Base-by-base conservation (phyloP, 2,329 filamentous ascomycete genomes). In the Pseudocercospora macadamiae region DNA sequence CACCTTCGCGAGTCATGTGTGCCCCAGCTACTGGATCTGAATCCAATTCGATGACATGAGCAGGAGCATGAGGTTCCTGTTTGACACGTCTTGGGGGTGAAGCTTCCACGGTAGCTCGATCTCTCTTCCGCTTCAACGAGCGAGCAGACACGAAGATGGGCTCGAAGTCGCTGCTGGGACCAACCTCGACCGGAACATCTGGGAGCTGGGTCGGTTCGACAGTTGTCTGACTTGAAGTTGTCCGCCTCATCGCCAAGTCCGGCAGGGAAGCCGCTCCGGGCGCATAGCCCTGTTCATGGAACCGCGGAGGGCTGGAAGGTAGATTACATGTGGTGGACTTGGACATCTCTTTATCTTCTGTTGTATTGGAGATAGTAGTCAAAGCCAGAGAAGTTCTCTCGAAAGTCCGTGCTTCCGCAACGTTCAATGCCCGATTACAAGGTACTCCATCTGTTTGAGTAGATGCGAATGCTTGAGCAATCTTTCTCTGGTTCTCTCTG, bases 181-280 rank as follows among this genome's bases (percentile, higher is more conserved):
- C 32, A 18, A 45, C 23, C 52, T 52, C 51, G 6, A 61, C 55
- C 25, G 62, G 19, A 14, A 30, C 34, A 28, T 23, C 42, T 12
- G 23, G 19, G n/a, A n/a, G 34, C 37, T 70, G 65, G 9, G 62
- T 49, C 7, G 60, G 59, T 14, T 62, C 61, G 3, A 63, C 73
- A 4, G 78, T 81, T 2, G 75, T 79, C 62, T 80, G 78, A 55
- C 77, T 80, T 1, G 78, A 80, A 12, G 67, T 68, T 3, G 68
- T 42, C 9, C 18, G 54, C 34, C 23, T 4, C 45, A n/a, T 16
- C n/a, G n/a, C 25, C 25, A 21, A 37, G 30, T 57, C 26, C 39
- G 48, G 23, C 49, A 37, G 10, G 47, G 42, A 30, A 67, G 71
- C 4, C 37, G 37, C 37, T 69, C 65, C 68, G 66, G 71, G 49